Base-by-base conservation (phyloP, 2,329 filamentous ascomycete species). In the Sarocladium oryzae region DNA sequence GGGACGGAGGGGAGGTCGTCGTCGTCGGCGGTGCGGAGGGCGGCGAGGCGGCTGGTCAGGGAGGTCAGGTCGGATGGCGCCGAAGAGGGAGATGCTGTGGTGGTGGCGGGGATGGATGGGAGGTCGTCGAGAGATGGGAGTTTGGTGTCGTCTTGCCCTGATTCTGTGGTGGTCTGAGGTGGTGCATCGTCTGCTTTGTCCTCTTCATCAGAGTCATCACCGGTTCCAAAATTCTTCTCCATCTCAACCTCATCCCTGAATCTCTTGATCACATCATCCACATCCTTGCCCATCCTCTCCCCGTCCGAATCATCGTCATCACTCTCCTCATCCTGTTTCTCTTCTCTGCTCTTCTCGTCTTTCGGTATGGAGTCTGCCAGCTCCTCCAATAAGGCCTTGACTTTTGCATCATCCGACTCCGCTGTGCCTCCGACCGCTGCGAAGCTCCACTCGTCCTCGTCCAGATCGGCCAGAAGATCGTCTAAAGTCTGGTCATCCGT, bases 231-330 rank as follows among this genome's bases (percentile, higher is more conserved):
- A 21, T 58, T 70, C 59, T 75, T 71, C 69, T 93, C 82, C 54
- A 81, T 86, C 48, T 93, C 88, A 20, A 84, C 86, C 72, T 88
- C 84, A 60, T 77, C 81, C 72, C 83, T 84, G 77, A 93, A 93
- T 74, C 90, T 92, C 71, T 84, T 78, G 60, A 93, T 84, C 59
- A 85, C 79, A 15, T 70, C 61, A 35, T 75, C 66, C 3, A 73
- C 66, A 48, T 76, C 68, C 4, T 61, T 63, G 4, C 61, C 61
- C 74, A 78, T 79, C 2, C 58, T 58, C 30, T 79, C 75, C 1
- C 71, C 71, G n/a, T 80, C 76, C 0, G 77, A 80, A 0, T 64
- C 65, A 1, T 64, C 61, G 2, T 56, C 57, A 0, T 58, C 56
- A 2, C 41, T 50, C 3, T 49, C 43, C 5, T 52, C 33, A n/a